Percentiles rank a stretch among this genome's conserved stretches.
Conservation (phyloP, 208 protist genomes). For the Tritrichomonas musculus region DNA sequence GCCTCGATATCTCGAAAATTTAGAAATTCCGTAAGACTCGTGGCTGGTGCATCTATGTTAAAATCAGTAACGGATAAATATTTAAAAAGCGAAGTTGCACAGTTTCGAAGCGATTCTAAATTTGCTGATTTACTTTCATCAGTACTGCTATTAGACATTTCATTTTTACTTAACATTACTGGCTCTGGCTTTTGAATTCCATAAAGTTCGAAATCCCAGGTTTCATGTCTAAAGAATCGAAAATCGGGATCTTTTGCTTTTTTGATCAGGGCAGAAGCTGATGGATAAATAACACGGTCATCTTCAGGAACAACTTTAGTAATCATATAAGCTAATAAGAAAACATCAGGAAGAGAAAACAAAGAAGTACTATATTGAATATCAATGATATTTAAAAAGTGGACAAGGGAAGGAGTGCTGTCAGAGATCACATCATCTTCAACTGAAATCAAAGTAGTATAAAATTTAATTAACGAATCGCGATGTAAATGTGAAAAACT, state of each 20-base stretch:
- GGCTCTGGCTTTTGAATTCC: neutral
- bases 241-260: neutral
- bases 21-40: neutral
- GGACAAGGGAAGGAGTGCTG: too few relatives aligned
- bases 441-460: too few relatives aligned
- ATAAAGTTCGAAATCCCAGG: neutral
- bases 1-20: neutral
- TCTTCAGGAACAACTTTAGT: neutral
- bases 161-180: too few relatives aligned
- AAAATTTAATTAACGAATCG: too few relatives aligned
- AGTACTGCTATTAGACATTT: too few relatives aligned
- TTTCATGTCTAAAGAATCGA: neutral
- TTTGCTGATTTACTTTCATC: neutral
- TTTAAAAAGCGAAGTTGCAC: neutral
- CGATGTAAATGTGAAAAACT: too few relatives aligned
- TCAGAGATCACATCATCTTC: too few relatives aligned
- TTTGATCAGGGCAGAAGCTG: neutral
- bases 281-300: too few relatives aligned
- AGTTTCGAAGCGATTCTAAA: neutral
- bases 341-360: neutral
- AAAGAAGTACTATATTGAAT: too few relatives aligned
- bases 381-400: too few relatives aligned
- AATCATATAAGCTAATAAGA: neutral
- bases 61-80: neutral
- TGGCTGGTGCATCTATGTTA: neutral